These are phyloP conservation scores for Naganishia sp. DNA, from an alignment of 1,284 basidiomycete genomes.

Conservation along the genomic window DNA sequence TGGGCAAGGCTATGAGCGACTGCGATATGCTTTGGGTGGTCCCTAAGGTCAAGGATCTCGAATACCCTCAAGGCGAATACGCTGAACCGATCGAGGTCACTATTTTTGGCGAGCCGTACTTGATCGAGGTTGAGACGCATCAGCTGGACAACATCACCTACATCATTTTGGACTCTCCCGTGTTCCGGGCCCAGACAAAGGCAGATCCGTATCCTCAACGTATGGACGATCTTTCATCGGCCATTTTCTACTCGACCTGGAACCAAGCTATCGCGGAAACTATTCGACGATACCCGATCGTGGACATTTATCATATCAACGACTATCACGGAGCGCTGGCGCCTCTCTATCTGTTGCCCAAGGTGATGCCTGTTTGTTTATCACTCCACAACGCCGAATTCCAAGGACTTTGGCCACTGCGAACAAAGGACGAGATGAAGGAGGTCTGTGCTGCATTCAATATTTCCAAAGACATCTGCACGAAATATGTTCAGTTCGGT, in stretches of 20 bases:
- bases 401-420: slow-evolving; percentile 90
- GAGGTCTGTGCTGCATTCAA: slow-evolving; percentile 95
- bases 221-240: slow-evolving; percentile 92
- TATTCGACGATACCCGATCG: slow-evolving; percentile 74
- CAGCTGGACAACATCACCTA: slow-evolving; percentile 89
- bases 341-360: slow-evolving; percentile 83
- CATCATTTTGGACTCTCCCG: slow-evolving; percentile 85
- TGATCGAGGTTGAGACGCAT: slow-evolving; percentile 91
- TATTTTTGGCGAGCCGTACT: slow-evolving; percentile 90
- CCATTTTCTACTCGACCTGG: slow-evolving; percentile 96
- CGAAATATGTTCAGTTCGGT: slow-evolving; percentile 92
- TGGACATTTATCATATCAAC: slow-evolving; percentile 69
- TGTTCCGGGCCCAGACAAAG: slow-evolving; percentile 92
- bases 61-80: slow-evolving; percentile 85
- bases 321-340: slow-evolving; percentile 91
- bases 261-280: slow-evolving; percentile 91
- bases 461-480: slow-evolving; percentile 89
- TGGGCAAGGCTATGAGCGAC: slow-evolving; percentile 95
- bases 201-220: slow-evolving; percentile 89
- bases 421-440: slow-evolving; percentile 95
- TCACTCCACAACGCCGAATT: slow-evolving; percentile 96
- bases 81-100: slow-evolving; percentile 90
- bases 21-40: slow-evolving; percentile 90
- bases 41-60: slow-evolving; percentile 88
- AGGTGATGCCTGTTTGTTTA: slow-evolving; percentile 81